Evolutionary conservation across 2,329 filamentous ascomycete genomes (phyloP).

Genomic region (Fusarium sp.): DNA sequence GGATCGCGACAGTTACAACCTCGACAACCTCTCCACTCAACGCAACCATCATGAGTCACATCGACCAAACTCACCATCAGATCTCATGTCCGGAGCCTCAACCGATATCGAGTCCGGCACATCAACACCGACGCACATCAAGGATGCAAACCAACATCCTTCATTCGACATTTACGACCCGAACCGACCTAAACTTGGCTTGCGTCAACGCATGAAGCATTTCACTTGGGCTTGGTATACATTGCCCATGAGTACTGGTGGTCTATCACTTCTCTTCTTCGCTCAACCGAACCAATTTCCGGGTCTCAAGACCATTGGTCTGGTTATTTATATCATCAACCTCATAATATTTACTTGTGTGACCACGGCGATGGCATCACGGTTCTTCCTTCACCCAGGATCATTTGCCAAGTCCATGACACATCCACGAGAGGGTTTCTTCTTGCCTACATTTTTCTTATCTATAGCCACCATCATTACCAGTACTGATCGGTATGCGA

Average conservation of each 20-base stretch:
- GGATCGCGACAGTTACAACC: slow-evolving; percentile 11
- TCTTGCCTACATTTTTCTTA: slow-evolving; percentile 77
- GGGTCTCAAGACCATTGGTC: slow-evolving; percentile 71
- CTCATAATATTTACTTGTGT: slow-evolving; percentile 70
- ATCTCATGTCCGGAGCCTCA: slow-evolving; percentile 2
- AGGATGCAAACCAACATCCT: background rate
- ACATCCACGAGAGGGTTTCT: slow-evolving; percentile 75
- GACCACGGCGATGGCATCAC: slow-evolving; percentile 61
- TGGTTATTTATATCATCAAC: slow-evolving; percentile 74
- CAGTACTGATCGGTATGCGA: slow-evolving; percentile 72
- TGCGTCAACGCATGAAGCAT: slow-evolving; percentile 61
- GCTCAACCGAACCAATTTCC: slow-evolving; percentile 71
- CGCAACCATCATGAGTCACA: background rate
- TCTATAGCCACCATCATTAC: slow-evolving; percentile 74
- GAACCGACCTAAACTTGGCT: slow-evolving; percentile 47
- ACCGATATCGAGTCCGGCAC: slow-evolving; percentile 14
- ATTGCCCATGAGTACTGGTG: slow-evolving; percentile 78
- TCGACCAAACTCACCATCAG: background rate
- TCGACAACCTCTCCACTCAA: slow-evolving; percentile 1
- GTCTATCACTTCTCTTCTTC: slow-evolving; percentile 72
- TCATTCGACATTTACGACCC: slow-evolving; percentile 28
- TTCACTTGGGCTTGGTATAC: slow-evolving; percentile 82
- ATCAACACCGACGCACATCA: slow-evolving; percentile 12
- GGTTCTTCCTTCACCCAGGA: slow-evolving; percentile 70
- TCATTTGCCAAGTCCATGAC: slow-evolving; percentile 65